phyloP scores from a whole-genome alignment of 208 protist species.

The Strigomonas culicis region DNA sequence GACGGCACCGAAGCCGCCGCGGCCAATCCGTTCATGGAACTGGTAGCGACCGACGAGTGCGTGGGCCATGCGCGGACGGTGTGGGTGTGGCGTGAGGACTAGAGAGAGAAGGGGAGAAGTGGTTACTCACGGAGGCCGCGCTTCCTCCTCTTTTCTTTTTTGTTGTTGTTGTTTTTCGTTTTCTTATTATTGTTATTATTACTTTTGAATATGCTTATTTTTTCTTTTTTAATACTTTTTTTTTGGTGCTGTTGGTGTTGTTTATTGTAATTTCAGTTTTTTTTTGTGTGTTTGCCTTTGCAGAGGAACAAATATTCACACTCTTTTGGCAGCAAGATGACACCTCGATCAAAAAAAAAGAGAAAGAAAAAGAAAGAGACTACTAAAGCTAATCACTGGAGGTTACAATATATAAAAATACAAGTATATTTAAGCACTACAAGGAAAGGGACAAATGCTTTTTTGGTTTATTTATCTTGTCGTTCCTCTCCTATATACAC shows the following conservation, averaged over 20 bases:
- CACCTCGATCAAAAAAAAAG: constrained; percentile 12
- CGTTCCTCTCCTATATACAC: background rate
- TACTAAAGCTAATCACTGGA: background rate
- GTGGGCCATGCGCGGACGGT: no score
- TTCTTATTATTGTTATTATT: constrained; percentile 8
- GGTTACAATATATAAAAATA: background rate
- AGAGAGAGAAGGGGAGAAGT: no score
- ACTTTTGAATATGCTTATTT: background rate
- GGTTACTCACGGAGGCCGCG: no score
- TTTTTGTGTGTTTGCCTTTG: constrained; percentile 9
- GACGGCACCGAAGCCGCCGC: constrained; percentile 97
- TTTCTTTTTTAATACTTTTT: constrained; percentile 6
- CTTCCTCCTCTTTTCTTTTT: no score
- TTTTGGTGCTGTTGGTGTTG: background rate
- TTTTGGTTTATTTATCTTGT: constrained; percentile 12
- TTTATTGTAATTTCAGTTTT: constrained; percentile 10
- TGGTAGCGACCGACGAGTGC: constrained; percentile 79
- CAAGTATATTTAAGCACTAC: background rate
- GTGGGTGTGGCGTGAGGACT: background rate
- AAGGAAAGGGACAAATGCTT: background rate
- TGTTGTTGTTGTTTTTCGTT: constrained; percentile 5
- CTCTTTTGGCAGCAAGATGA: background rate
- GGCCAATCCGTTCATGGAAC: constrained; percentile 59
- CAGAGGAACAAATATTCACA: background rate
- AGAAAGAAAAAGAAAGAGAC: background rate